A percentile compares a stretch with the other conserved stretches of the same genome.
Evolutionary conservation across 1,284 basidiomycete genomes (phyloP).

Genomic region (Ustilago curta): DNA sequence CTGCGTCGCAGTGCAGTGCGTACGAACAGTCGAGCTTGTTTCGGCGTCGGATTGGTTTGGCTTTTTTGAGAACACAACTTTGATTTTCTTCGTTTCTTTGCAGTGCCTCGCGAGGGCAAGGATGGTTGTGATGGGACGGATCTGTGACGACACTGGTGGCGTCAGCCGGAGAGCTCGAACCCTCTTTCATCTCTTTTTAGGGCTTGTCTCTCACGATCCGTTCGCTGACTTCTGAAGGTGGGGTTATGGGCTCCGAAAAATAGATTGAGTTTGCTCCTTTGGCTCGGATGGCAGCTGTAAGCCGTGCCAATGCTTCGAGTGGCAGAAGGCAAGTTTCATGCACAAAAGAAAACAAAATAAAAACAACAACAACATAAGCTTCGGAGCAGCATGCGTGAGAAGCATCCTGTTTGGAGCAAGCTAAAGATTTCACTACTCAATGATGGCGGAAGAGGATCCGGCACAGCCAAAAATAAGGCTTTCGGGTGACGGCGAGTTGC

Average conservation of each 20-base stretch:
- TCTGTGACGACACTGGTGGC: neutral
- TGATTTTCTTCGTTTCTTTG: neutral
- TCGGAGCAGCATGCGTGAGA: neutral
- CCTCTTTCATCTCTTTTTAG: neutral
- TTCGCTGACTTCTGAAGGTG: constrained; percentile 6
- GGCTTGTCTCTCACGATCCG: constrained; percentile 2
- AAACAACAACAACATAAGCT: no score
- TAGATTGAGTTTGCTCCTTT: no score
- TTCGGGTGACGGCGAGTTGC: neutral
- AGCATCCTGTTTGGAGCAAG: neutral
- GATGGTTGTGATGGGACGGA: neutral
- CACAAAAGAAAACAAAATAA: no score
- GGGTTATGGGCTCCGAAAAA: neutral
- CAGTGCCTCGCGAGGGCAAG: neutral
- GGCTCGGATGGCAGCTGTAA: no score
- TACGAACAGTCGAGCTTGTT: constrained; percentile 6
- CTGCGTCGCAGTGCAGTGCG: neutral
- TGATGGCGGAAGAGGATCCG: constrained; percentile 1
- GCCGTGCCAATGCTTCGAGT: neutral
- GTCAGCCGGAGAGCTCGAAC: neutral
- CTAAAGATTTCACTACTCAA: neutral
- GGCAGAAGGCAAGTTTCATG: neutral
- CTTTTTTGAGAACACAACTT: neutral
- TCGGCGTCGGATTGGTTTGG: neutral
- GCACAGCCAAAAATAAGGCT: neutral